Evolutionary conservation across 75 land plant species (phyloP).

Genomic region (Ceratopteris richardii): DNA sequence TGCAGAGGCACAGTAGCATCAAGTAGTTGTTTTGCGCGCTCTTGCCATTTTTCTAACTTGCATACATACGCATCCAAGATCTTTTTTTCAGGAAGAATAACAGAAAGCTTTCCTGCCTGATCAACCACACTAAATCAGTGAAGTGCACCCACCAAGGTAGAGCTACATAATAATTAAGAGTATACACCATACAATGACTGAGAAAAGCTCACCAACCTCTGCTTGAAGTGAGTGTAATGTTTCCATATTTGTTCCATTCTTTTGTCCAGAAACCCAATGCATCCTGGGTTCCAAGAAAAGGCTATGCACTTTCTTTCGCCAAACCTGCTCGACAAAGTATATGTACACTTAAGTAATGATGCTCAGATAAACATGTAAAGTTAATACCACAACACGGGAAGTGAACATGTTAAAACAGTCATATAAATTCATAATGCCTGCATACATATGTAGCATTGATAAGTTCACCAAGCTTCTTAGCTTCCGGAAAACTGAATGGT

Average conservation of each 20-base stretch:
- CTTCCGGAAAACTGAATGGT: conserved; percentile 22
- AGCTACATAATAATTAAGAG: too few relatives aligned
- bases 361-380: not conserved
- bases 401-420: too few relatives aligned
- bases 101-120: conserved; percentile 13
- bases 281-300: conserved; percentile 12
- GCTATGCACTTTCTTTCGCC: conserved; percentile 21
- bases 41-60: conserved; percentile 17
- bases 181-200: too few relatives aligned
- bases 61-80: conserved; percentile 7
- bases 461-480: conserved; percentile 14
- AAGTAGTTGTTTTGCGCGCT: conserved; percentile 9
- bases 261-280: conserved; percentile 11
- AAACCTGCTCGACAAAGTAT: conserved; percentile 7
- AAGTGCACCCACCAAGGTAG: too few relatives aligned
- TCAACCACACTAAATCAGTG: not conserved
- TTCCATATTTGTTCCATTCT: conserved; percentile 9
- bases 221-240: conserved; percentile 15
- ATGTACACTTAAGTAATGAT: not conserved
- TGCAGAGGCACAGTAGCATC: conserved; percentile 6
- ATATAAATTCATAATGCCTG: too few relatives aligned
- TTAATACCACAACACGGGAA: too few relatives aligned
- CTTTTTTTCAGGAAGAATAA: conserved; percentile 8
- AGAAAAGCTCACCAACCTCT: conserved; percentile 10
- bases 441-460: conserved; percentile 2